Evolutionary conservation across 305 asterid genomes (phyloP), one percentile per base, ranked within the genome.

Genomic region (Fraxinus angustifolia): DNA sequence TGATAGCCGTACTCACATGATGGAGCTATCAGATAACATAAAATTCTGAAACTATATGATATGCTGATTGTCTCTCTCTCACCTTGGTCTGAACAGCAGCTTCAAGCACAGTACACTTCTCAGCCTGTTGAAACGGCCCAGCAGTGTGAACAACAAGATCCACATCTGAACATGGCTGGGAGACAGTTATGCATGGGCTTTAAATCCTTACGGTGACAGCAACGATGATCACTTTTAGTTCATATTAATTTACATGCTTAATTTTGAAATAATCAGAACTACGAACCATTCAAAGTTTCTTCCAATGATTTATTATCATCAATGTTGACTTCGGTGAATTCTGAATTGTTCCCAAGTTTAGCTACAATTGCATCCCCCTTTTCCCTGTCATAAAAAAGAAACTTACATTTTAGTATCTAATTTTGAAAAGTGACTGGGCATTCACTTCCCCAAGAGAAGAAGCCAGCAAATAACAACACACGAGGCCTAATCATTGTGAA

Each of bases 41-140:
- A 11, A 35, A 28, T 82, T 75, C 26, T 42, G 53, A 86, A 78
- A 53, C 48, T 35, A 80, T 19, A 83, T 76, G 67, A 79, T 75
- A 72, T 81, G 87, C 82, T 81, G 86, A 89, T 90, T 90, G 91
- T 23, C 93, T 91, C 85, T 84, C 97, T 84, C 97, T 95, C 96
- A 92, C 99, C 98, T 95, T 93, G 91, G 93, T 93, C 91, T 83
- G 91, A 86, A 95, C 93, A 79, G 98, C 94, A 88, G 97, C 94
- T 87, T 95, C 97, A 77, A 93, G 94, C 80, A 93, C 97, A 65
- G 90, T 79, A 84, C 95, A 92, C 79, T 87, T 91, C 48, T 84
- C 90, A 60, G 97, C 86, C 86, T 88, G 95, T 90, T 95, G 99
- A 91, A 95, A 95, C 2, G 99, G 99, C 67, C 99, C 98, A 45